Conservation (phyloP, 225 moss, liverwort and hornwort species). For the Physcomitrellopsis africana region DNA sequence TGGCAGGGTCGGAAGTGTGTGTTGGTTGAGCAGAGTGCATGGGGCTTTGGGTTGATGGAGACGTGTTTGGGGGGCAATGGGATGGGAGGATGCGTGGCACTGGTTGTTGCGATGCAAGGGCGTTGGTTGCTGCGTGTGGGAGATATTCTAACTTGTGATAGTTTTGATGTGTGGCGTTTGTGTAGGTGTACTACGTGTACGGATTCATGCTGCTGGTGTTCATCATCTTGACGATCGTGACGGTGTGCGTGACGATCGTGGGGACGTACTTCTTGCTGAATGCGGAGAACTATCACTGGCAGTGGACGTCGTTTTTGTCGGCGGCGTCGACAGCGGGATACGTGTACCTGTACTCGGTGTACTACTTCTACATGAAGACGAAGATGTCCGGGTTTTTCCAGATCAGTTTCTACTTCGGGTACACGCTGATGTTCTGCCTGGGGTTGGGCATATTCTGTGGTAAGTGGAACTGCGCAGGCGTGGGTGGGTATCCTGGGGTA, state of each 20-base stretch:
- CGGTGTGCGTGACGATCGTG: conserved; percentile 97
- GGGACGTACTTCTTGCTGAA: conserved; percentile 95
- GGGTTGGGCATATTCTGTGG: conserved; percentile 96
- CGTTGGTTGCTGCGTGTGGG: background rate
- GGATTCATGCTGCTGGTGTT: conserved; percentile 99
- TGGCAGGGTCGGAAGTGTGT: background rate
- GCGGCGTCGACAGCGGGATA: conserved; percentile 92
- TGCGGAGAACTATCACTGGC: conserved; percentile 99
- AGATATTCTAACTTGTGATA: background rate
- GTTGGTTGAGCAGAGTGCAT: background rate
- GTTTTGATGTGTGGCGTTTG: conserved; percentile 18
- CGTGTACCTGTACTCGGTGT: conserved; percentile 94
- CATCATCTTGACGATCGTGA: conserved; percentile 89
- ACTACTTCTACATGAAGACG: conserved; percentile 97
- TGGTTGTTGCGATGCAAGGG: background rate
- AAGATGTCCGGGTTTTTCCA: conserved; percentile 99
- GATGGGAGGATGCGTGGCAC: background rate
- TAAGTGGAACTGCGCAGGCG: conserved; percentile 38
- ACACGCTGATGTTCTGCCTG: conserved; percentile 97
- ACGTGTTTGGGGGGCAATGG: background rate
- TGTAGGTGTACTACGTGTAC: conserved; percentile 99
- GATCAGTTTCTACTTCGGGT: conserved; percentile 99
- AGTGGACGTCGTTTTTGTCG: conserved; percentile 98
- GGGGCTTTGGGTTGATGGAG: background rate
- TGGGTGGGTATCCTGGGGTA: background rate